Conservation (phyloP, 23 red algal species). For the Chondrus crispus region DNA sequence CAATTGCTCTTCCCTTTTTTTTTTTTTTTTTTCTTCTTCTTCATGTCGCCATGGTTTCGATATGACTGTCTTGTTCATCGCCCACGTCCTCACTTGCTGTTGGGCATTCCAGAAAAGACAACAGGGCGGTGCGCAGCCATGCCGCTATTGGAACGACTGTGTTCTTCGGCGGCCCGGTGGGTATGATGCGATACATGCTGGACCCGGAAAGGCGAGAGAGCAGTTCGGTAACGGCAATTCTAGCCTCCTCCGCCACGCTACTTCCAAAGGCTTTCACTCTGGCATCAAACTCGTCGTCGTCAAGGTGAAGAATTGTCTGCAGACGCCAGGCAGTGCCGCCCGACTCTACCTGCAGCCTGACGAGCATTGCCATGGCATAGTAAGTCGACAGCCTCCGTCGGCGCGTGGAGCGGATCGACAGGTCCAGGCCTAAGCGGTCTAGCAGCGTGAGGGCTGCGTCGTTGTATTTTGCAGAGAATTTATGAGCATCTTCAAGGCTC, state of each 20-base stretch:
- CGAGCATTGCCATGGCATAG: slow-evolving; percentile 42
- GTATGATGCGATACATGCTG: slow-evolving; percentile 32
- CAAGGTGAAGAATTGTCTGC: neutral
- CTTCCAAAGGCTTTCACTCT: slow-evolving; percentile 5
- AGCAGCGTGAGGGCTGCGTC: too few relatives aligned
- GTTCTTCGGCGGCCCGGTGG: neutral
- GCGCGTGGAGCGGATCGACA: neutral
- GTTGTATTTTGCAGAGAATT: too few relatives aligned
- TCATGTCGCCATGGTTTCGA: too few relatives aligned
- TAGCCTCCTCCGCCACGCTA: slow-evolving; percentile 26
- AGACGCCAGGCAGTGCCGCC: slow-evolving; percentile 49
- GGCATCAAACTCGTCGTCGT: neutral
- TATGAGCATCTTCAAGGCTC: neutral
- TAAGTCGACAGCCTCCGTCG: slow-evolving; percentile 22
- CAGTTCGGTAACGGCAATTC: slow-evolving; percentile 18
- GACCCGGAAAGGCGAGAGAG: neutral
- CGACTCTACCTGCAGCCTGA: slow-evolving; percentile 14
- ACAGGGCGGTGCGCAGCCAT: slow-evolving; percentile 15
- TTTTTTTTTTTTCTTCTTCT: too few relatives aligned
- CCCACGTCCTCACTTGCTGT: too few relatives aligned
- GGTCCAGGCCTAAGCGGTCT: slow-evolving; percentile 22
- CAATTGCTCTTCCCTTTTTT: too few relatives aligned
- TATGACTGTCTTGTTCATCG: too few relatives aligned
- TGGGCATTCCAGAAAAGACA: slow-evolving; percentile 1
- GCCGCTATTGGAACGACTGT: slow-evolving; percentile 7